phyloP scores from a whole-genome alignment of 176 grass and related monocot genomes.

The Tillandsia fasciculata region DNA sequence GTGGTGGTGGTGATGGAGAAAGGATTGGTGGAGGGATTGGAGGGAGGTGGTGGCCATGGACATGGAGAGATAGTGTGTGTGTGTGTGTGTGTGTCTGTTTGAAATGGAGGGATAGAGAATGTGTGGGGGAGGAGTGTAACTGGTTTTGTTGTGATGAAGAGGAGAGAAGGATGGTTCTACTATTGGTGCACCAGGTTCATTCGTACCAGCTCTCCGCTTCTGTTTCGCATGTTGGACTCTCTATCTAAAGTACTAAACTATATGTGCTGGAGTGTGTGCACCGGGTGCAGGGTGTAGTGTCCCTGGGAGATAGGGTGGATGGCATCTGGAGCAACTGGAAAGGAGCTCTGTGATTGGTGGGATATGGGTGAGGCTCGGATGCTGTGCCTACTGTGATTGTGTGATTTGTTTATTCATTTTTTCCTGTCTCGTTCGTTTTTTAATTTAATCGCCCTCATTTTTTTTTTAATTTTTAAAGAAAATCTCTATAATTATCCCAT shows the following conservation, averaged over 20 bases:
- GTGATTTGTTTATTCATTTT: too few species aligned
- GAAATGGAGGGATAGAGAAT: neutral
- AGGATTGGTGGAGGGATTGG: slow-evolving; percentile 43
- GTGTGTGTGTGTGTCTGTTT: neutral
- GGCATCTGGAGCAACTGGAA: slow-evolving; percentile 28
- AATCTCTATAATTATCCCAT: too few species aligned
- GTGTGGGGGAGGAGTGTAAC: slow-evolving; percentile 14
- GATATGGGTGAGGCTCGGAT: slow-evolving; percentile 51
- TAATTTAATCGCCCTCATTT: too few species aligned
- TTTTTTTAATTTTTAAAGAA: too few species aligned
- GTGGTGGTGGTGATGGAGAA: slow-evolving; percentile 5
- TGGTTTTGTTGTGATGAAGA: slow-evolving; percentile 19
- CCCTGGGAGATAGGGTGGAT: slow-evolving; percentile 18
- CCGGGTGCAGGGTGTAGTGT: slow-evolving; percentile 3
- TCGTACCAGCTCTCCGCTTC: too few species aligned
- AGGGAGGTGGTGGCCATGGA: slow-evolving; percentile 25
- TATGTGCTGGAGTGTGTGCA: slow-evolving; percentile 6
- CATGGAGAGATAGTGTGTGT: neutral
- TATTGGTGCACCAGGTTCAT: slow-evolving; percentile 7
- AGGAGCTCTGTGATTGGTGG: slow-evolving; percentile 65
- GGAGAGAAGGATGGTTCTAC: slow-evolving; percentile 20
- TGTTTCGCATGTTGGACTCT: too few species aligned
- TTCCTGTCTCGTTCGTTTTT: too few species aligned
- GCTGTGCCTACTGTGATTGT: too few species aligned
- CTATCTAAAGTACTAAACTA: slow-evolving; percentile 4